These are phyloP conservation scores for Chlorella sp. DNA, from an alignment of 139 green algal genomes.

Conservation along the genomic window DNA sequence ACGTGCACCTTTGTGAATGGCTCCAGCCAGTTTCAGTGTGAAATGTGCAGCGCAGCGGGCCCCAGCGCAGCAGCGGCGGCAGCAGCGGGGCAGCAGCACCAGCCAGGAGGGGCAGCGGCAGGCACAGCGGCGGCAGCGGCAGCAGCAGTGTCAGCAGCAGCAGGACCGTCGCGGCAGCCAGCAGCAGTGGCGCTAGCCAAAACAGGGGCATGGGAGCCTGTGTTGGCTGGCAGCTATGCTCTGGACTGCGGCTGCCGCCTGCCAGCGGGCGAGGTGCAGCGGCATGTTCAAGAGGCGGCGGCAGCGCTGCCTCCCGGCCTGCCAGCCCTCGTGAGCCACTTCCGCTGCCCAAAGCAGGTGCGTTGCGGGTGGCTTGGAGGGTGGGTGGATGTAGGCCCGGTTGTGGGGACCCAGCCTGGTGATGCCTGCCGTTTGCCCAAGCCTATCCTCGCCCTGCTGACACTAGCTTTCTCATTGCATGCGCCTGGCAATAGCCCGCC, in stretches of 20 bases:
- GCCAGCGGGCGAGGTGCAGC: not conserved
- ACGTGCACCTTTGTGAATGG: slow-evolving; percentile 18
- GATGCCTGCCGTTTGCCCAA: not conserved
- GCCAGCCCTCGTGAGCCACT: not conserved
- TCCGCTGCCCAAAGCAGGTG: slow-evolving; percentile 11
- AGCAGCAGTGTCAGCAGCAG: not conserved
- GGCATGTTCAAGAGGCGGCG: not conserved
- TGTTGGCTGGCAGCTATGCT: not conserved
- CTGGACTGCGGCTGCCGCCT: slow-evolving; percentile 40
- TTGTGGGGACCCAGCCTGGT: not conserved
- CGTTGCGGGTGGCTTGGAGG: not conserved
- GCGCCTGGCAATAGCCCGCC: not conserved
- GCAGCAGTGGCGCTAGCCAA: not conserved
- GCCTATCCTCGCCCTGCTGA: not conserved
- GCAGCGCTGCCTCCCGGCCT: not conserved
- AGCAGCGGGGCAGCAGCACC: not conserved
- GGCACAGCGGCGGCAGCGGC: not conserved
- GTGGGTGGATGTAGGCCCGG: not conserved
- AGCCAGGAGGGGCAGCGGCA: not conserved
- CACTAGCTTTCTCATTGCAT: too few species aligned
- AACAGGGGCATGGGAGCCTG: not conserved
- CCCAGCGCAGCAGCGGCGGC: not conserved
- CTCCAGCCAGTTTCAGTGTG: not conserved
- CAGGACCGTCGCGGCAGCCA: not conserved
- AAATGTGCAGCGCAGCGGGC: not conserved